phyloP scores from a whole-genome alignment of 1,284 basidiomycete genomes.

The Megacollybia platyphylla region DNA sequence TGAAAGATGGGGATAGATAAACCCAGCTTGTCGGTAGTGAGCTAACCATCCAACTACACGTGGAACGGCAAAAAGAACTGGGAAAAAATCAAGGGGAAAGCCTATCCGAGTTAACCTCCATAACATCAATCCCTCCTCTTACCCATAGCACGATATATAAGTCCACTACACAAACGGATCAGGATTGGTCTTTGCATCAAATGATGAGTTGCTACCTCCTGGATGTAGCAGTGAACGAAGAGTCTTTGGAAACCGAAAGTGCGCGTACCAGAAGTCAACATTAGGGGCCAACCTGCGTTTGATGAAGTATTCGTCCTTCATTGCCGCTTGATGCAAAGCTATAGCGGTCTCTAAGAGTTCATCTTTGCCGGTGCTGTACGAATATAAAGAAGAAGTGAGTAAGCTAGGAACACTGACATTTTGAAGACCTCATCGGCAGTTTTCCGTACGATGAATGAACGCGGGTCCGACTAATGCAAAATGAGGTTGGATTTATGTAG shows the following conservation, averaged over 20 bases:
- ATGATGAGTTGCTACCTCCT: constrained; percentile 28
- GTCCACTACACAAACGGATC: constrained; percentile 34
- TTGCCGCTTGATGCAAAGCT: constrained; percentile 75
- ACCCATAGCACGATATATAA: constrained; percentile 86
- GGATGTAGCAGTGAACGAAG: constrained; percentile 11
- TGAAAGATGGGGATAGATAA: constrained; percentile 1
- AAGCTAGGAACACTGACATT: constrained; percentile 34
- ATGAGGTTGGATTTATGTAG: background rate
- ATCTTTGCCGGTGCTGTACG: constrained; percentile 62
- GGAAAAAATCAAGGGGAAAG: constrained; percentile 85
- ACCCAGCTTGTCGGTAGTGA: constrained; percentile 68
- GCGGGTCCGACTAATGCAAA: constrained; percentile 58
- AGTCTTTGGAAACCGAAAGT: constrained; percentile 2
- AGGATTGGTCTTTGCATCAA: constrained; percentile 1
- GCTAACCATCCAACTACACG: constrained; percentile 85
- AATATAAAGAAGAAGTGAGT: constrained; percentile 1
- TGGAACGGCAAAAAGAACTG: constrained; percentile 81
- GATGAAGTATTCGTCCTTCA: constrained; percentile 81
- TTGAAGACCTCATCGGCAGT: constrained; percentile 82
- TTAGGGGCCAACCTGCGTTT: constrained; percentile 68
- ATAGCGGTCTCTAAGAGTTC: constrained; percentile 78
- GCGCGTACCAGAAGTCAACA: constrained; percentile 69
- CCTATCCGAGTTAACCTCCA: constrained; percentile 25
- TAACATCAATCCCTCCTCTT: constrained; percentile 13
- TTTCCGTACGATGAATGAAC: constrained; percentile 79